Evolutionary conservation across 352 stramenopile genomes (phyloP).

Genomic region (Aphanomyces cochlioides): DNA sequence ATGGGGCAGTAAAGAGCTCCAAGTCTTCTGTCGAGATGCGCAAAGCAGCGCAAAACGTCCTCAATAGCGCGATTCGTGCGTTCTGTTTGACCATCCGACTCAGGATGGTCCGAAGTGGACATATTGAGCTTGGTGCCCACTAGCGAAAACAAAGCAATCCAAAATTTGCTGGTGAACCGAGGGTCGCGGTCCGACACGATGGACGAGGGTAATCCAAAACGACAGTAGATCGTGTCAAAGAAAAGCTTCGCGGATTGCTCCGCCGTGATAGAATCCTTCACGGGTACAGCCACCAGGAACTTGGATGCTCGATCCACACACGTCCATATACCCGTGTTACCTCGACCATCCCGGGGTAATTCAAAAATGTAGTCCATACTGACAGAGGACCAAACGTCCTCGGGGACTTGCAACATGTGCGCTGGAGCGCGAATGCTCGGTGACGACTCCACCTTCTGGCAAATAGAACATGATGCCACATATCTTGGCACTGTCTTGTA

Average conservation of each 20-base stretch:
- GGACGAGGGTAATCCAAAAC: not conserved
- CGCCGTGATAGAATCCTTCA: not conserved
- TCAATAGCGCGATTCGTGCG: not conserved
- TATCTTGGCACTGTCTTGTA: not conserved
- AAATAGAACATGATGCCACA: not conserved
- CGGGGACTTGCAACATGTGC: not conserved
- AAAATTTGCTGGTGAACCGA: conserved; percentile 2
- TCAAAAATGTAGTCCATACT: not conserved
- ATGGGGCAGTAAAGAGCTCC: too few species aligned
- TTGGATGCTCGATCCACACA: too few species aligned
- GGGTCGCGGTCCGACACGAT: not conserved
- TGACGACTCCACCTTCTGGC: not conserved
- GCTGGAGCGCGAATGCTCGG: not conserved
- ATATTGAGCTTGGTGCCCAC: not conserved
- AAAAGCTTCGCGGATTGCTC: too few species aligned
- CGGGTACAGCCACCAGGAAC: too few species aligned
- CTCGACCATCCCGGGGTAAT: not conserved
- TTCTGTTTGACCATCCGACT: not conserved
- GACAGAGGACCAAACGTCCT: not conserved
- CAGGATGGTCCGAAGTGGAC: too few species aligned
- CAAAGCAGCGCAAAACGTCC: not conserved
- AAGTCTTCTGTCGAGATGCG: not conserved
- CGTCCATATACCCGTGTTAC: too few species aligned
- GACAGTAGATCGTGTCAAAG: not conserved
- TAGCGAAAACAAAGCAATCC: not conserved